These are phyloP conservation scores for Verticillium tricorpus DNA, from an alignment of 2,329 filamentous ascomycete genomes.

Conservation along the genomic window DNA sequence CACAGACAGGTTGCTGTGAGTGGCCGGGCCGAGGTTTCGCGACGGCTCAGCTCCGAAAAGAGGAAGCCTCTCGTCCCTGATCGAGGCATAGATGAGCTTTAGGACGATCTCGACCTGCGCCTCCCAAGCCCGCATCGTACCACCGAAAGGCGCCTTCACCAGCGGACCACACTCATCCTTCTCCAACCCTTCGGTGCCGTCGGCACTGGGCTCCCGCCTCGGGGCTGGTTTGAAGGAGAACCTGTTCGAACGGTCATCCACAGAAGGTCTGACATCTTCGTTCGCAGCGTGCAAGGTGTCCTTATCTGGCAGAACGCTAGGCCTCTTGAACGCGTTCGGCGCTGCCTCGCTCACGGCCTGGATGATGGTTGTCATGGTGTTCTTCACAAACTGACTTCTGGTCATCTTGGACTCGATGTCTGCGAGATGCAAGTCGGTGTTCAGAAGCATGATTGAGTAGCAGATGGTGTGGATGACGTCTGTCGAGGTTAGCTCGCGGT, in stretches of 20 bases:
- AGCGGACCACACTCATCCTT: slow-evolving; percentile 67
- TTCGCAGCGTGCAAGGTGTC: slow-evolving; percentile 13
- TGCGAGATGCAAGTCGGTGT: slow-evolving; percentile 91
- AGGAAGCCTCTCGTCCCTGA: slow-evolving; percentile 80
- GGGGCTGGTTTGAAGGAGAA: slow-evolving; percentile 48
- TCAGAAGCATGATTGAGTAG: slow-evolving; percentile 91
- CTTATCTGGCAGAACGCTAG: slow-evolving; percentile 48
- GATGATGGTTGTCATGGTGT: slow-evolving; percentile 86
- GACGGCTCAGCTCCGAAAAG: slow-evolving; percentile 66
- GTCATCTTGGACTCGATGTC: slow-evolving; percentile 98
- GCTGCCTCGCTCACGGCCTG: slow-evolving; percentile 71
- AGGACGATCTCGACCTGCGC: slow-evolving; percentile 84
- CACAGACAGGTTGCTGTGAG: slow-evolving; percentile 65
- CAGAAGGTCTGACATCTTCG: slow-evolving; percentile 26
- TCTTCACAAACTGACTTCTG: slow-evolving; percentile 87
- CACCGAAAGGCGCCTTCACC: slow-evolving; percentile 72
- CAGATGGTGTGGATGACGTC: slow-evolving; percentile 97
- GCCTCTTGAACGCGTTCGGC: slow-evolving; percentile 59
- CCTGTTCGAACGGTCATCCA: slow-evolving; percentile 37
- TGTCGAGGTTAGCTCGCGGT: slow-evolving; percentile 21
- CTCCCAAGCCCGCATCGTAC: slow-evolving; percentile 77
- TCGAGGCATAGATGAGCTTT: slow-evolving; percentile 87
- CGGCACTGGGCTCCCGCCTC: slow-evolving; percentile 33
- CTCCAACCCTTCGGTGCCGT: slow-evolving; percentile 20
- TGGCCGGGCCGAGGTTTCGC: slow-evolving; percentile 32